Conservation (phyloP, 768 basidiomycete species). For the Psilocybe tampanensis region DNA sequence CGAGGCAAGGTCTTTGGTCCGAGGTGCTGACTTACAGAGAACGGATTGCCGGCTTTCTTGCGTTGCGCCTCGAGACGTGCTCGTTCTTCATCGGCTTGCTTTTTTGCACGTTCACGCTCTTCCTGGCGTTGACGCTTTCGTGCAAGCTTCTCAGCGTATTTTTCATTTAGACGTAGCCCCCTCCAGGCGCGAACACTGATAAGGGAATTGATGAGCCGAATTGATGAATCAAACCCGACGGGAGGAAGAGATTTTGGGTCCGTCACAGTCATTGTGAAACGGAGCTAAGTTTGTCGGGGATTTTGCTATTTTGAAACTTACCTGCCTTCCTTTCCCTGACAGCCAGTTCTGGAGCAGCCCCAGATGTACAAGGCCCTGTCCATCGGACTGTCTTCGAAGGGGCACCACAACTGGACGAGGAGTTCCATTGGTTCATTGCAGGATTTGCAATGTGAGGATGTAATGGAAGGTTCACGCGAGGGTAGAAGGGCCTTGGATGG, state of each 20-base stretch:
- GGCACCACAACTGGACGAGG: slow-evolving; percentile 88
- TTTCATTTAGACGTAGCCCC: slow-evolving; percentile 68
- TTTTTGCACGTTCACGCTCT: slow-evolving; percentile 40
- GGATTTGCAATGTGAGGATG: slow-evolving; percentile 69
- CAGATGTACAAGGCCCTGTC: slow-evolving; percentile 87
- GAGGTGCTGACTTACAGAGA: slow-evolving; percentile 22
- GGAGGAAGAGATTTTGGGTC: not conserved
- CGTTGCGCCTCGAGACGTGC: slow-evolving; percentile 11
- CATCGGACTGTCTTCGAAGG: slow-evolving; percentile 81
- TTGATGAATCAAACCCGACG: not conserved
- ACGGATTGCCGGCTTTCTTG: slow-evolving; percentile 24
- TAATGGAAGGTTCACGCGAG: slow-evolving; percentile 58
- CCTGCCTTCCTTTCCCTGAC: slow-evolving; percentile 82
- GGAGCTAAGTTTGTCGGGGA: not conserved
- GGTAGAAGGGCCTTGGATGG: slow-evolving; percentile 70
- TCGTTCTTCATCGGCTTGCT: slow-evolving; percentile 32
- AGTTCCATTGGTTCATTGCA: slow-evolving; percentile 80
- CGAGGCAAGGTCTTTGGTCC: not conserved
- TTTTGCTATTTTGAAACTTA: slow-evolving; percentile 33
- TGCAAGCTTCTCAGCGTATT: slow-evolving; percentile 75
- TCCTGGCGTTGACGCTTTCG: slow-evolving; percentile 48
- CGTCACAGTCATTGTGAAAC: not conserved
- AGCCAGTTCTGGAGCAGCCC: slow-evolving; percentile 71
- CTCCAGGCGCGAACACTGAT: slow-evolving; percentile 81
- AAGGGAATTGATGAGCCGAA: not conserved